Percentiles rank a stretch among this genome's conserved stretches.
Evolutionary conservation across 257 asterid genomes (phyloP).

Genomic region (Fraxinus americana): DNA sequence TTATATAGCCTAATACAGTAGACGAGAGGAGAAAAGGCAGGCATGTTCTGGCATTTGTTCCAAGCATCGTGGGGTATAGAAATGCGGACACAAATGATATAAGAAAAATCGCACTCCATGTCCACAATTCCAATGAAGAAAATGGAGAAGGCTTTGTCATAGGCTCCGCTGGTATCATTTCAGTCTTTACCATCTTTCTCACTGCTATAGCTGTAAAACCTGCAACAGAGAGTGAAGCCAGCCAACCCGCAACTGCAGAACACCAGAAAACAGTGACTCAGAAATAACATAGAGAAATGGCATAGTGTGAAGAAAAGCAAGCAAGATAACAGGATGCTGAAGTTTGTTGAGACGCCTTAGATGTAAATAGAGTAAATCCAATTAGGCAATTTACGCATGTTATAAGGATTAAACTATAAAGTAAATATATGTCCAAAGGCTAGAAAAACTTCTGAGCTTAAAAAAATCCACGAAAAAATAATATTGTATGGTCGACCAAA

Average conservation of each 20-base stretch:
- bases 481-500: not conserved
- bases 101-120: conserved; percentile 71
- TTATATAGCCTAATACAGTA: conserved; percentile 81
- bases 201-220: conserved; percentile 89
- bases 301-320: not conserved
- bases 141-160: conserved; percentile 93
- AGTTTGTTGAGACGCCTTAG: not conserved
- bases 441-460: not conserved
- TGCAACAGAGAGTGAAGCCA: conserved; percentile 87
- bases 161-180: conserved; percentile 86
- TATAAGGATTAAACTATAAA: not conserved
- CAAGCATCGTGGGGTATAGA: conserved; percentile 73
- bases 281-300: not conserved
- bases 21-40: conserved; percentile 91
- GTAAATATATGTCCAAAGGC: not conserved
- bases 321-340: not conserved
- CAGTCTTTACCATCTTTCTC: conserved; percentile 84
- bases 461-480: not conserved
- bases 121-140: conserved; percentile 71
- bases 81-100: conserved; percentile 68
- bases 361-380: not conserved
- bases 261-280: not conserved
- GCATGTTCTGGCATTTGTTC: conserved; percentile 87
- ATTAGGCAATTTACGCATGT: not conserved
- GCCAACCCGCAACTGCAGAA: conserved; percentile 86